Evolutionary conservation across 1,139 yeast species (phyloP).

Genomic region (Diutina pseudorugosa): DNA sequence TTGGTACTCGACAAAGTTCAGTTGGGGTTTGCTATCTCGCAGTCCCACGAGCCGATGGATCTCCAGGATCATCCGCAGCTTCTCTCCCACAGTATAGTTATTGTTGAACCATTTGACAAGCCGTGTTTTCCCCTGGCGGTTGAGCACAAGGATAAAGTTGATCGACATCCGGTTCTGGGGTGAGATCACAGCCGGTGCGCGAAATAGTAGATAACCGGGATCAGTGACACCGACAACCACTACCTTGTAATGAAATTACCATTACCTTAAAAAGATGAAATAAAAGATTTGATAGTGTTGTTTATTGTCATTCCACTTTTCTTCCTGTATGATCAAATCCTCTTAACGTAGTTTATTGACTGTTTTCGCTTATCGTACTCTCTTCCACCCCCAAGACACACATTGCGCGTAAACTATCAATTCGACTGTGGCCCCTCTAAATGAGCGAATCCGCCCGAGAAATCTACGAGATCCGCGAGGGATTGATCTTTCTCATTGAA

Average conservation of each 20-base stretch:
- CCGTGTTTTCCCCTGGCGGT: constrained; percentile 88
- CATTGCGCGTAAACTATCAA: too few species aligned
- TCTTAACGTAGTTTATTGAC: too few species aligned
- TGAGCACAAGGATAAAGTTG: constrained; percentile 70
- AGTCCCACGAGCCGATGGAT: constrained; percentile 76
- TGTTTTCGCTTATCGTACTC: too few species aligned
- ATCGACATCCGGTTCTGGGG: constrained; percentile 39
- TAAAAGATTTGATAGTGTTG: too few species aligned
- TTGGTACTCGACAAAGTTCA: constrained; percentile 69
- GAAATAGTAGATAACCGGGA: not conserved
- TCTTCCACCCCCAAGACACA: too few species aligned
- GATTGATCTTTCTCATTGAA: constrained; percentile 51
- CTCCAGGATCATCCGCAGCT: constrained; percentile 46
- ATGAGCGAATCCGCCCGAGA: not conserved
- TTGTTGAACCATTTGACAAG: constrained; percentile 67
- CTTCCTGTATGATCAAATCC: too few species aligned
- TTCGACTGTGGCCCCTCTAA: not conserved
- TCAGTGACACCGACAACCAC: not conserved
- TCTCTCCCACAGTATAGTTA: constrained; percentile 26
- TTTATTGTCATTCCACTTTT: too few species aligned
- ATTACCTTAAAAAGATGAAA: too few species aligned
- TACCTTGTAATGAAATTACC: too few species aligned
- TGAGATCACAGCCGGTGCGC: not conserved
- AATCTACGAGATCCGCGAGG: constrained; percentile 44
- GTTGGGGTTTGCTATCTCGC: constrained; percentile 74